phyloP scores from a whole-genome alignment of 345 rosid genomes.

The Abelmoschus esculentus region DNA sequence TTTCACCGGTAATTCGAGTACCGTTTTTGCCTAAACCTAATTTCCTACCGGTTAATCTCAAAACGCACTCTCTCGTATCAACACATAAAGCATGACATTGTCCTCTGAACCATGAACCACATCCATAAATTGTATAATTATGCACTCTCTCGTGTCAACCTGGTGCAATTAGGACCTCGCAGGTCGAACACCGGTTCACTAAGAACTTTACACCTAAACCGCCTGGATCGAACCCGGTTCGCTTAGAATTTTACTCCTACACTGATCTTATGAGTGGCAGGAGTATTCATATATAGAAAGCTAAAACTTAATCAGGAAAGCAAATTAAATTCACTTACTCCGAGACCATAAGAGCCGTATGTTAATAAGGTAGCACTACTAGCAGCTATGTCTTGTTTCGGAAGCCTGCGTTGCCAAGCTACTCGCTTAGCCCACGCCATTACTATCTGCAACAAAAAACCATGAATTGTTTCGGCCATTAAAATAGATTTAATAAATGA shows the following conservation, averaged over 20 bases:
- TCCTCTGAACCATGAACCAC: background rate
- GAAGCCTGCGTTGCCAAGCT: constrained; percentile 44
- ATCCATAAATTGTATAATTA: background rate
- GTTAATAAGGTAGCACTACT: constrained; percentile 40
- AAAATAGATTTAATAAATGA: background rate
- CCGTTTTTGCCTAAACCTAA: background rate
- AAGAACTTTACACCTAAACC: background rate
- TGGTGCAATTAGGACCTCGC: too few relatives aligned
- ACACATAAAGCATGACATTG: background rate
- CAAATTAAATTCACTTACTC: constrained; percentile 25
- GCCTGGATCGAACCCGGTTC: background rate
- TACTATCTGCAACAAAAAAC: constrained; percentile 27
- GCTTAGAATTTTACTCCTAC: background rate
- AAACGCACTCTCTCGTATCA: background rate
- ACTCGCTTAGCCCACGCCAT: constrained; percentile 40
- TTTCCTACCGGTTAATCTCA: background rate
- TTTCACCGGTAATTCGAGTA: background rate
- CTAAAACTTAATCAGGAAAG: background rate
- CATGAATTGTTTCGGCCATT: background rate
- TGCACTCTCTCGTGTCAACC: background rate
- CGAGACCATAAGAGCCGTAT: constrained; percentile 56
- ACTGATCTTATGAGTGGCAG: background rate
- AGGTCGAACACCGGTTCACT: too few relatives aligned
- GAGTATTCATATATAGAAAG: background rate
- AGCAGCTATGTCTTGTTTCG: constrained; percentile 29